Conservation (phyloP, 352 stramenopile species). For the Blastocystis sp. region DNA sequence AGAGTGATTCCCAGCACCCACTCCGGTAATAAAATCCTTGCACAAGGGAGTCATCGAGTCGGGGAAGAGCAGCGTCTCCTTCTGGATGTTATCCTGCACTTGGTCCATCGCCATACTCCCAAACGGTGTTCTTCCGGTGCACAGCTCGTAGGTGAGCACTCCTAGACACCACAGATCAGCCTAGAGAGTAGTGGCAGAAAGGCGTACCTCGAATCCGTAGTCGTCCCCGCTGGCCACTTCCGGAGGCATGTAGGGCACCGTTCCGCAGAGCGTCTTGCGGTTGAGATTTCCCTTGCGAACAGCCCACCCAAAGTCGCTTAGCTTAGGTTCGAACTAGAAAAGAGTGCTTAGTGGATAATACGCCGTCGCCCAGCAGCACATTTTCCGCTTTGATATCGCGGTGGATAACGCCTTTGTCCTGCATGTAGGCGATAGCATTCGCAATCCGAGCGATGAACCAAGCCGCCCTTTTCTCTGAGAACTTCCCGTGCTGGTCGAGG, state of each 20-base stretch:
- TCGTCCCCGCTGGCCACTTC: not conserved
- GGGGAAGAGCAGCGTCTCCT: not conserved
- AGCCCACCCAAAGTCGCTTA: slow-evolving; percentile 39
- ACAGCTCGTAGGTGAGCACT: slow-evolving; percentile 41
- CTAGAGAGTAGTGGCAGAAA: not conserved
- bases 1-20: not conserved
- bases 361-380: slow-evolving; percentile 13
- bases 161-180: slow-evolving; percentile 50
- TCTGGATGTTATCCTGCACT: not conserved
- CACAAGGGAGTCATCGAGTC: not conserved
- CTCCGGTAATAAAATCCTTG: not conserved
- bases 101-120: not conserved
- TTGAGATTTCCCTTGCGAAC: not conserved
- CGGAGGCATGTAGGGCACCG: slow-evolving; percentile 14
- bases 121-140: slow-evolving; percentile 12
- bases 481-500: not conserved
- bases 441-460: slow-evolving; percentile 30
- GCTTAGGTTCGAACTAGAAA: slow-evolving; percentile 34
- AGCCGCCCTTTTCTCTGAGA: slow-evolving; percentile 14
- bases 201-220: not conserved
- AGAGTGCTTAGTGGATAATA: not conserved
- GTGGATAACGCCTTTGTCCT: not conserved
- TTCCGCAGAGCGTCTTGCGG: slow-evolving; percentile 7
- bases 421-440: slow-evolving; percentile 26
- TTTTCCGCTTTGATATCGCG: slow-evolving; percentile 52